Evolutionary conservation across 306 rosid species (phyloP).

Genomic region (Acmispon strigosus): DNA sequence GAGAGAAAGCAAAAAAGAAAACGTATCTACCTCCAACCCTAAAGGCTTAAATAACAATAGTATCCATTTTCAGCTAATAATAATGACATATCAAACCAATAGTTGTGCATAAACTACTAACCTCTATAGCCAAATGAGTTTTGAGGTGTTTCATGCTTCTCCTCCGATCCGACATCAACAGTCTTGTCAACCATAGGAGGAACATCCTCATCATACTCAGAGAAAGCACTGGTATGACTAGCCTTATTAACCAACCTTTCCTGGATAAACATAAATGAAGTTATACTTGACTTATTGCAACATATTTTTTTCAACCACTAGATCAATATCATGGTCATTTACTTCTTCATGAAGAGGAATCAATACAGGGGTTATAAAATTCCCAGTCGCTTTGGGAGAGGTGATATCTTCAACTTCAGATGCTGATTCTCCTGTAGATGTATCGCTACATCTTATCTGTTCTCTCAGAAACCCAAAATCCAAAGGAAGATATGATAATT

Average conservation of each 20-base stretch:
- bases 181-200: conserved; percentile 81
- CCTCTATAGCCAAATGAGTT: conserved; percentile 37
- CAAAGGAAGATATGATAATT: conserved; percentile 1
- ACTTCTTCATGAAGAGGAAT: conserved; percentile 74
- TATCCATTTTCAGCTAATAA: background rate
- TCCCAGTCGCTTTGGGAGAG: conserved; percentile 57
- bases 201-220: conserved; percentile 43
- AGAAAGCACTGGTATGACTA: conserved; percentile 16
- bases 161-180: conserved; percentile 41
- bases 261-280: conserved; percentile 36
- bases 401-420: conserved; percentile 78
- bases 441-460: conserved; percentile 63
- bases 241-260: conserved; percentile 38
- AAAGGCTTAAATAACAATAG: background rate
- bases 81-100: conserved; percentile 4
- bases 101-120: conserved; percentile 18
- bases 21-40: no score
- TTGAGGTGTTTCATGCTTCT: conserved; percentile 23
- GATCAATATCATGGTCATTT: conserved; percentile 24
- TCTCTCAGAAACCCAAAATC: conserved; percentile 8
- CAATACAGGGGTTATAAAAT: conserved; percentile 43
- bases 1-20: no score
- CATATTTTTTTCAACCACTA: background rate
- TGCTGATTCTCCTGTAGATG: conserved; percentile 78
- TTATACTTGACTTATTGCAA: background rate